Base-by-base conservation (phyloP, 2,329 filamentous ascomycete species). In the Thermoascus crustaceus region DNA sequence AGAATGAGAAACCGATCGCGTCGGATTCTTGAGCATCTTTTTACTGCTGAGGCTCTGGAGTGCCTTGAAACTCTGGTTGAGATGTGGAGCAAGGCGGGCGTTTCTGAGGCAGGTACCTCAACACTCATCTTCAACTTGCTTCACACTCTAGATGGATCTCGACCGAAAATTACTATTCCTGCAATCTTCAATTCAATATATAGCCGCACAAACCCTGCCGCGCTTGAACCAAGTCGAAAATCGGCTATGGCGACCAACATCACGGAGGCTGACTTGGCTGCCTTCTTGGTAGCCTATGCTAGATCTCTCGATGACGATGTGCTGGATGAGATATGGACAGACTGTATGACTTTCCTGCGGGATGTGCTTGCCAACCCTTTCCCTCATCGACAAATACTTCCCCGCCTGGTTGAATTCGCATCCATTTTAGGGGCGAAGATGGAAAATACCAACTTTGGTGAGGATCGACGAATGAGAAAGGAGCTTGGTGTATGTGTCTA, bases 281-380 rank as follows among this genome's bases (percentile, higher is more conserved):
- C 82, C 6, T 98, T 98, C 57, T 63, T 96, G 29, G 84, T 94
- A 5, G 84, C 91, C 43, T 98, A 98, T 58, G 82, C 87, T 0
- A 76, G 76, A 19, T 91, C 88, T 0, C 70, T 96, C 8, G 91
- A 98, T 53, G 91, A 98, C 51, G 91, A 98, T 65, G 84, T 91
- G 10, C 89, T 95, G 74, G 91, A 98, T 51, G 91, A 98, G 61
- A 94, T 98, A 32, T 98, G 91, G 91, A 73, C 80, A 25, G 89
- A 98, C 55, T 98, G 89, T 57, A 86, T 88, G 51, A 76, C 82
- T 0, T 98, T 98, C 58, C 61, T 96, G 41, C 82, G 80, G 44
- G 93, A 98, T 55, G 75, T 98, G 18, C 71, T 98, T 18, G 79
- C 82, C 16, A 98, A 98, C 53, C 93, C 91, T 1, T 86, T 98